phyloP scores from a whole-genome alignment of 2,329 filamentous ascomycete species.

The Colletotrichum sp. region DNA sequence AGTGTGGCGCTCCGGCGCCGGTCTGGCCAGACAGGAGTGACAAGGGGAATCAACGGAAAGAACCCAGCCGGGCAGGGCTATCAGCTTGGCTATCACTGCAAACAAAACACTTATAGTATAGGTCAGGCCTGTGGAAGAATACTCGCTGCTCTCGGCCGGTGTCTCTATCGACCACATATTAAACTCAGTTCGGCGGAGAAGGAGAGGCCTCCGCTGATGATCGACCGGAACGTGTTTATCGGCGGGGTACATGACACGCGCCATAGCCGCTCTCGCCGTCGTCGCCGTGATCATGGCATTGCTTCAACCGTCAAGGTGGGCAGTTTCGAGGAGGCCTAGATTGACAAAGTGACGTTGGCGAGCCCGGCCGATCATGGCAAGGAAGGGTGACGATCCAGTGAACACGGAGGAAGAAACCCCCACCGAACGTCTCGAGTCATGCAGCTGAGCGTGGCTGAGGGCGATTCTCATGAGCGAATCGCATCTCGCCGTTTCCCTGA shows the following conservation, averaged over 20 bases:
- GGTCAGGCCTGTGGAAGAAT: not conserved
- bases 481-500: not conserved
- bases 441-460: constrained; percentile 6
- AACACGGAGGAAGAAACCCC: not conserved
- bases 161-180: not conserved
- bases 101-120: not conserved
- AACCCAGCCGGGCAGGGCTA: not conserved
- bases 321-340: not conserved
- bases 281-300: not conserved
- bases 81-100: not conserved
- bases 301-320: not conserved
- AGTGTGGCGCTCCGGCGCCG: not conserved
- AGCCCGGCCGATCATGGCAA: not conserved
- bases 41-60: not conserved
- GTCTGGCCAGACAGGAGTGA: not conserved
- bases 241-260: not conserved
- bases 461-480: constrained; percentile 10
- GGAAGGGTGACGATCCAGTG: not conserved
- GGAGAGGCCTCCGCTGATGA: not conserved
- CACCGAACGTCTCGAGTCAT: constrained; percentile 1
- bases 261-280: not conserved
- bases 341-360: not conserved
- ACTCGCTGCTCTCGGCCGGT: not conserved
- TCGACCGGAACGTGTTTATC: not conserved
- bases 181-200: not conserved